phyloP scores from a whole-genome alignment of 2,329 filamentous ascomycete species.

The Zopfia rhizophila region DNA sequence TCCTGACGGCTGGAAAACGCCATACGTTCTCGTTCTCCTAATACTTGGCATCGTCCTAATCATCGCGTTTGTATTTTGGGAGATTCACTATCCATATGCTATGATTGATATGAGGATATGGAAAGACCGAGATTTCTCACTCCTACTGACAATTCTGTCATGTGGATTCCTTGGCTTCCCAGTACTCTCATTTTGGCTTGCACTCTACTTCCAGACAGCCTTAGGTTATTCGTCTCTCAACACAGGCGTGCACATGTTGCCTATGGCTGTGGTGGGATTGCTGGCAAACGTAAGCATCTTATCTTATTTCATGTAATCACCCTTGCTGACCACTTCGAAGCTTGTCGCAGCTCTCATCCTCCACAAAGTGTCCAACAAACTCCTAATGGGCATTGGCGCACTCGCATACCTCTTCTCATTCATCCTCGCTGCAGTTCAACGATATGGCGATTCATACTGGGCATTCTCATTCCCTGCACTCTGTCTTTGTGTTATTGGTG shows the following conservation, averaged over 20 bases:
- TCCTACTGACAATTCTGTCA: constrained; percentile 67
- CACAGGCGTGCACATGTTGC: constrained; percentile 72
- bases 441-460: constrained; percentile 69
- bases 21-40: constrained; percentile 71
- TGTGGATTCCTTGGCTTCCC: constrained; percentile 73
- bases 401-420: constrained; percentile 57
- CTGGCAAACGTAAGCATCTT: constrained; percentile 62
- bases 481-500: constrained; percentile 70
- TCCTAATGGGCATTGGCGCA: constrained; percentile 67
- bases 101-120: constrained; percentile 66
- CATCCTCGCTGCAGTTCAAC: constrained; percentile 68
- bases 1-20: constrained; percentile 69
- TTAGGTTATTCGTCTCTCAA: constrained; percentile 63
- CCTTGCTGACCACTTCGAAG: constrained; percentile 12
- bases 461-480: constrained; percentile 71
- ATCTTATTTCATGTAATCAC: not conserved
- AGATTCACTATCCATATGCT: constrained; percentile 61
- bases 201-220: constrained; percentile 72
- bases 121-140: constrained; percentile 71
- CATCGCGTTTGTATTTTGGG: constrained; percentile 69
- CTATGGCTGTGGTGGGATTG: constrained; percentile 72
- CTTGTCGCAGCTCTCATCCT: constrained; percentile 70
- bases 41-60: constrained; percentile 69
- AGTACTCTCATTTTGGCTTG: constrained; percentile 69
- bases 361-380: constrained; percentile 71